A percentile compares a stretch with the other conserved stretches of the same genome.
Conservation (phyloP, 2,329 filamentous ascomycete species). For the Ilyonectria robusta region DNA sequence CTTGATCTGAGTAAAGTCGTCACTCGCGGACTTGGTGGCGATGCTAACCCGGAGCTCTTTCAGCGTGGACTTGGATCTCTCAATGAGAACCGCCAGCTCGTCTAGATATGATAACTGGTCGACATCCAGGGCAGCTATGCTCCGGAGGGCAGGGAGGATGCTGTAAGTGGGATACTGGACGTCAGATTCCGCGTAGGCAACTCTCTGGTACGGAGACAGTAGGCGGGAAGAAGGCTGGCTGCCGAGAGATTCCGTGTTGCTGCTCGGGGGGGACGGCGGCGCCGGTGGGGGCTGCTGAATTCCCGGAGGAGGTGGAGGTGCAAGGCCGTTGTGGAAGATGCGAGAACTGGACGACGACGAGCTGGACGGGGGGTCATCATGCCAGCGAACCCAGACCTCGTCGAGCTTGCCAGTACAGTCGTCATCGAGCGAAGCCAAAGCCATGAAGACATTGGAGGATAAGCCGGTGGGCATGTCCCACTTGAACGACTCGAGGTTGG, state of each 20-base stretch:
- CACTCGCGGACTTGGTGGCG: constrained; percentile 15
- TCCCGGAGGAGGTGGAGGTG: constrained; percentile 18
- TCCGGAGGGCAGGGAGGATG: constrained; percentile 30
- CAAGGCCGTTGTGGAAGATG: constrained; percentile 29
- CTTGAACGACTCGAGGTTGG: constrained; percentile 34
- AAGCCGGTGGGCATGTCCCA: constrained; percentile 36
- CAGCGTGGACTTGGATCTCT: constrained; percentile 27
- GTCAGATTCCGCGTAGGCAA: constrained; percentile 20
- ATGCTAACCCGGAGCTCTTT: constrained; percentile 31
- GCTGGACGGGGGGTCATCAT: constrained; percentile 19
- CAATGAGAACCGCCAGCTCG: constrained; percentile 32
- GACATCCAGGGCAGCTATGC: constrained; percentile 30
- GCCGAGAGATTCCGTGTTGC: constrained; percentile 26
- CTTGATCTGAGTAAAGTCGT: constrained; percentile 29
- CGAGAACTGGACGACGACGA: constrained; percentile 28
- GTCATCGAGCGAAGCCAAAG: constrained; percentile 30
- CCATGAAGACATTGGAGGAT: constrained; percentile 36
- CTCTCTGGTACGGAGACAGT: constrained; percentile 16
- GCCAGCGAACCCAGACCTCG: constrained; percentile 34
- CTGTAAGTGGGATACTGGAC: constrained; percentile 33
- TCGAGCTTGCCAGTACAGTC: constrained; percentile 16
- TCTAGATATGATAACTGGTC: constrained; percentile 30
- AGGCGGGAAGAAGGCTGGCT: constrained; percentile 18
- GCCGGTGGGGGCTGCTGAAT: constrained; percentile 7
- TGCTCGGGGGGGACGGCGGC: constrained; percentile 31